These are phyloP conservation scores for Arthroderma uncinatum DNA, from an alignment of 2,329 filamentous ascomycete species.

Conservation along the genomic window DNA sequence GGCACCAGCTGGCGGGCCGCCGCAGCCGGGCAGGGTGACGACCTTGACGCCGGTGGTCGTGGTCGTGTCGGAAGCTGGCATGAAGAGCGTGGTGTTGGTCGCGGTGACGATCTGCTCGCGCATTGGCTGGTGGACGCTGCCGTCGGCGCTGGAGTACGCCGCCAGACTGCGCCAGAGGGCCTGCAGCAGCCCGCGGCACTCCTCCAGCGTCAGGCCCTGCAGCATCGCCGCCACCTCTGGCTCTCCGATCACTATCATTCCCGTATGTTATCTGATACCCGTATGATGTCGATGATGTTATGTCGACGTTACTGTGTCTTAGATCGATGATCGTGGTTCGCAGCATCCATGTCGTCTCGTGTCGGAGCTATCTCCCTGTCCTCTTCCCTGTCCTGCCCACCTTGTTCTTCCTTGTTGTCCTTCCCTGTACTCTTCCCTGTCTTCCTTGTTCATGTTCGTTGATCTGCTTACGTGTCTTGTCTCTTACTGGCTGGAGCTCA, in stretches of 20 bases:
- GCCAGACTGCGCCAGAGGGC: conserved; percentile 27
- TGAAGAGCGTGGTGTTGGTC: conserved; percentile 54
- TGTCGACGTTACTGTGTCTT: background rate
- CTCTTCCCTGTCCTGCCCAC: background rate
- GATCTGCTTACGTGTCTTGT: background rate
- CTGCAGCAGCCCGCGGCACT: conserved; percentile 29
- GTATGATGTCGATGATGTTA: no score
- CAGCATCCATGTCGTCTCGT: background rate
- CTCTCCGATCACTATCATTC: conserved; percentile 15
- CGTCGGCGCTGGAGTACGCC: conserved; percentile 19
- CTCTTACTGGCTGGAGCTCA: no score
- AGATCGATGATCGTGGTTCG: background rate
- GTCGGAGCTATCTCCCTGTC: background rate
- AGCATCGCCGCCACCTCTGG: conserved; percentile 24
- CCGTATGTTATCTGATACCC: background rate
- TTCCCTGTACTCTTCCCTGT: background rate
- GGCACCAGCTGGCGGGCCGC: conserved; percentile 47
- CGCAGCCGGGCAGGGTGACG: conserved; percentile 47
- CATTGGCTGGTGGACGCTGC: conserved; percentile 33
- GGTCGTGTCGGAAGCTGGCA: conserved; percentile 54
- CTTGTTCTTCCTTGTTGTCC: background rate
- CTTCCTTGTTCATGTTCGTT: background rate
- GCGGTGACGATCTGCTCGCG: conserved; percentile 32
- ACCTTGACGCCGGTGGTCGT: conserved; percentile 60
- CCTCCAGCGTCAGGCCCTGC: conserved; percentile 21